Conservation (phyloP, 2,329 filamentous ascomycete species). For the Fusarium sp. region DNA sequence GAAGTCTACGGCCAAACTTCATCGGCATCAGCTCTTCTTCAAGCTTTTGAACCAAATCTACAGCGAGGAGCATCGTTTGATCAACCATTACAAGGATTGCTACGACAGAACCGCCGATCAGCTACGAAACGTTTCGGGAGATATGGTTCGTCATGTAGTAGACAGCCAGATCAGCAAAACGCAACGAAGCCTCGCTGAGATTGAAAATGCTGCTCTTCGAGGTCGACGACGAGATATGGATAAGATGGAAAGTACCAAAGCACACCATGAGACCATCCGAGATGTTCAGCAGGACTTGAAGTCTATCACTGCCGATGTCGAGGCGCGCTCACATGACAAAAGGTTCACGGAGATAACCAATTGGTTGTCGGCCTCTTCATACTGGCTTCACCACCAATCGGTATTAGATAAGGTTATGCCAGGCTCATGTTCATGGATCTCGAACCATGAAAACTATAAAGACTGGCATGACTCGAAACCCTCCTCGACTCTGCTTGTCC, state of each 20-base stretch:
- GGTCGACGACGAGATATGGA: too few species aligned
- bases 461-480: not conserved
- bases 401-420: not conserved
- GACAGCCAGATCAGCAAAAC: too few species aligned
- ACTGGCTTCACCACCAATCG: conserved; percentile 2
- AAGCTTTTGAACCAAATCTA: not conserved
- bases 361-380: not conserved
- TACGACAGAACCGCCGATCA: not conserved
- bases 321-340: not conserved
- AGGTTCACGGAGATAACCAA: not conserved
- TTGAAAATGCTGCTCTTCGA: too few species aligned
- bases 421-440: not conserved
- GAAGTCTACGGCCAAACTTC: not conserved
- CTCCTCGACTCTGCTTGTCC: not conserved
- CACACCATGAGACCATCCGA: too few species aligned
- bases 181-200: too few species aligned
- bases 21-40: not conserved
- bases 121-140: too few species aligned
- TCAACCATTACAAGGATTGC: not conserved
- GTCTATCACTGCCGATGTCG: too few species aligned
- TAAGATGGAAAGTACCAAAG: too few species aligned
- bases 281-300: too few species aligned
- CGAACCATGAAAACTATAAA: not conserved
- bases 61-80: not conserved
- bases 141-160: too few species aligned